phyloP scores from a whole-genome alignment of 345 rosid genomes.

The Eucalyptus camaldulensis region DNA sequence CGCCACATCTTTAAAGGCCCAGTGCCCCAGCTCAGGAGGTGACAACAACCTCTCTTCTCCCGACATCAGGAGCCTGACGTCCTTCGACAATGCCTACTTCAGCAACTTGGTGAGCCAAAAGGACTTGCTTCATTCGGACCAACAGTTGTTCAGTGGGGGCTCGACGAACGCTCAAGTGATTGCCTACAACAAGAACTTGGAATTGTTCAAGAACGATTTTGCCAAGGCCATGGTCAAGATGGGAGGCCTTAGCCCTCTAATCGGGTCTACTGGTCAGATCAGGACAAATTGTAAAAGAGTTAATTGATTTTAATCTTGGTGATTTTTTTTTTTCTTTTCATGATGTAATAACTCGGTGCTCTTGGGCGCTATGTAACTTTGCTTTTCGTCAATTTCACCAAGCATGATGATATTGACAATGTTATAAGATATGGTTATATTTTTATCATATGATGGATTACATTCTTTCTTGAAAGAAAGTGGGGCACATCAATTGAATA shows the following conservation, averaged over 20 bases:
- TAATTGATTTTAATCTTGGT: too few species aligned
- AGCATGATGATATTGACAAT: too few species aligned
- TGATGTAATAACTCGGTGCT: too few species aligned
- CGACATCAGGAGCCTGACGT: not conserved
- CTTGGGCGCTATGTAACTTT: too few species aligned
- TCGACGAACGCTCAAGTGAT: not conserved
- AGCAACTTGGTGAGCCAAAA: not conserved
- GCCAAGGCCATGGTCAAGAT: not conserved
- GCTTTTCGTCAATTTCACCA: too few species aligned
- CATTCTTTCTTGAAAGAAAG: not conserved
- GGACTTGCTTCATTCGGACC: slow-evolving; percentile 2
- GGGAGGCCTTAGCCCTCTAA: too few species aligned
- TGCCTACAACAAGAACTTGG: not conserved
- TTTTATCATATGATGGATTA: not conserved
- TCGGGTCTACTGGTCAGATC: too few species aligned
- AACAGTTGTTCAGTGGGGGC: not conserved
- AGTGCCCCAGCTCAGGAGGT: slow-evolving; percentile 13
- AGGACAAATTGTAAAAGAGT: too few species aligned
- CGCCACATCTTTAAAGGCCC: slow-evolving; percentile 12
- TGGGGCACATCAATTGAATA: not conserved
- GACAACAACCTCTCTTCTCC: not conserved
- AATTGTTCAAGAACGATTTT: not conserved
- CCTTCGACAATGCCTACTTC: not conserved
- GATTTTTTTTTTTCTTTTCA: too few species aligned
- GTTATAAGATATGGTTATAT: not conserved